These are phyloP conservation scores for Linnemannia elongata DNA, from an alignment of 192 early-diverging fungal genomes.

Conservation along the genomic window DNA sequence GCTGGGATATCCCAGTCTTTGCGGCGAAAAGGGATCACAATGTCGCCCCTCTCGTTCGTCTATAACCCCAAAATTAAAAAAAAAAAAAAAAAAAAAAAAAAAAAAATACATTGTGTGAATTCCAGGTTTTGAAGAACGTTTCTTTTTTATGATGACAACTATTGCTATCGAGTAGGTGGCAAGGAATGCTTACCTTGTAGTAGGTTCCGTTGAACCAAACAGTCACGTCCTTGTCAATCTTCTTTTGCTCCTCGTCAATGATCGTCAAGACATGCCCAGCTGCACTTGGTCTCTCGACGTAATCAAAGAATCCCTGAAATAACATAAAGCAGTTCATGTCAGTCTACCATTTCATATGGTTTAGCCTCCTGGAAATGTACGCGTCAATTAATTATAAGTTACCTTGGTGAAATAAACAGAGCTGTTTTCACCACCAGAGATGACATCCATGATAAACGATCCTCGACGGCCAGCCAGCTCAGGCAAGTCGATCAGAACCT, in stretches of 20 bases:
- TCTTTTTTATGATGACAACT: neutral
- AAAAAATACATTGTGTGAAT: neutral
- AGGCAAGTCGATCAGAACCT: constrained; percentile 26
- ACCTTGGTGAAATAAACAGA: constrained; percentile 61
- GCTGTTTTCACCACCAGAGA: constrained; percentile 58
- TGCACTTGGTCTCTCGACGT: constrained; percentile 55
- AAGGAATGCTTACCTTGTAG: constrained; percentile 52
- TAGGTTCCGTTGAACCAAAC: constrained; percentile 57
- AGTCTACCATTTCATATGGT: no score
- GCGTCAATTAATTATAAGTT: neutral
- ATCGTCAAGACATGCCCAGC: constrained; percentile 61
- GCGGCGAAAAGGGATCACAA: constrained; percentile 57
- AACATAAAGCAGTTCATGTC: neutral
- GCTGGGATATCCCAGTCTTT: neutral
- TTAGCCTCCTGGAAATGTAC: neutral
- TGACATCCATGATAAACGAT: constrained; percentile 63
- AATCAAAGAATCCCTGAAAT: constrained; percentile 58
- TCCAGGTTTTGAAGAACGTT: neutral
- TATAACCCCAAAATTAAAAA: neutral
- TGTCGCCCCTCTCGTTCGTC: constrained; percentile 58
- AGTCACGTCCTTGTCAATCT: constrained; percentile 23
- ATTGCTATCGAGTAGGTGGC: neutral
- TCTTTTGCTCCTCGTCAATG: constrained; percentile 56
- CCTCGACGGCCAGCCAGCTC: constrained; percentile 60
- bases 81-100: no score